Conservation (phyloP, 1,139 yeast genomes). For the Pichia sp. region DNA sequence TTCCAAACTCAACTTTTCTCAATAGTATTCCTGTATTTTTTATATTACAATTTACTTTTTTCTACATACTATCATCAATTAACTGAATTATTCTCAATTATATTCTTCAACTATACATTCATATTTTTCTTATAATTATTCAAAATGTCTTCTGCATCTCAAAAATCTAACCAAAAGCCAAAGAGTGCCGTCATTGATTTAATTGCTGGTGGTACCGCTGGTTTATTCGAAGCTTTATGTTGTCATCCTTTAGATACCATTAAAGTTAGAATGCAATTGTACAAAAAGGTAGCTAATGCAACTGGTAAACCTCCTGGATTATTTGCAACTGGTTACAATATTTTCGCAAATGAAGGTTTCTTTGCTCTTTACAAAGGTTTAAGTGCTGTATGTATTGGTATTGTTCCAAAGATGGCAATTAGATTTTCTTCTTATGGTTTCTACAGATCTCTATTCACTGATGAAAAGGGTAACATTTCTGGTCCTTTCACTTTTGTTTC, state of each 20-base stretch:
- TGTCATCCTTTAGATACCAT: slow-evolving; percentile 96
- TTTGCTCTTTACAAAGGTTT: slow-evolving; percentile 89
- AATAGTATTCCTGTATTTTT: no score
- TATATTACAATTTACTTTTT: no score
- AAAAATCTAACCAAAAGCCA: slow-evolving; percentile 25
- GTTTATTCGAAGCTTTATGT: slow-evolving; percentile 89
- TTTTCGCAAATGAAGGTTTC: slow-evolving; percentile 75
- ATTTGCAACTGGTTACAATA: slow-evolving; percentile 69
- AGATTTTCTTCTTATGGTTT: slow-evolving; percentile 91
- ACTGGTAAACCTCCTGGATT: slow-evolving; percentile 78
- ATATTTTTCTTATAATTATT: no score
- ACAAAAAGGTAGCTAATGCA: slow-evolving; percentile 39
- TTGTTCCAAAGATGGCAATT: slow-evolving; percentile 97
- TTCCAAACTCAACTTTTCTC: no score
- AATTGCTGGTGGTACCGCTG: slow-evolving; percentile 96
- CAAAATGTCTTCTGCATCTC: slow-evolving; percentile 25
- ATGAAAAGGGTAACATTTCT: slow-evolving; percentile 59
- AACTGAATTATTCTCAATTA: no score
- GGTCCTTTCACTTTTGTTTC: slow-evolving; percentile 75
- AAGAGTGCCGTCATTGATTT: slow-evolving; percentile 62
- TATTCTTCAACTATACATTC: no score
- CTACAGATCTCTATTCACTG: slow-evolving; percentile 65
- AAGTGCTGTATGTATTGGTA: slow-evolving; percentile 95
- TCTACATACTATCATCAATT: no score
- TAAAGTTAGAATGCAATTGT: slow-evolving; percentile 94